Base-by-base conservation (phyloP, 495 filamentous ascomycete genomes). In the Pyrenula massariospora region DNA sequence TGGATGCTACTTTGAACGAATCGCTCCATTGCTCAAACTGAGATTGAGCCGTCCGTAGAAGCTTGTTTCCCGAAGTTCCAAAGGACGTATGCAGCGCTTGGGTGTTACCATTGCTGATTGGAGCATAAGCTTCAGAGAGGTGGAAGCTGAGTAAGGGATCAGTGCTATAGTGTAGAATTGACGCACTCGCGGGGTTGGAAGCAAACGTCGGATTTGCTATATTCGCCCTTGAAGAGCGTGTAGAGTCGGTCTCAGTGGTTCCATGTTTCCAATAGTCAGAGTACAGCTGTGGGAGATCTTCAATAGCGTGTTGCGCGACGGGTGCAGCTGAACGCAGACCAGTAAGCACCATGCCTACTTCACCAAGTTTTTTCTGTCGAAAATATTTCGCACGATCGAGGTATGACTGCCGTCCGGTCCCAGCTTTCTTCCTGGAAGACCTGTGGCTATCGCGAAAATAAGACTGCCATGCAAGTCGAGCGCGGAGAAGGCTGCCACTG, bases 121-220 rank as follows among this genome's bases (percentile, higher is more conserved):
- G 60, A 22, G 50, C 62, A 31, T 66, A 63, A 19, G 64, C 70
- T 12, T 66, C 54, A 2, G 66, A 65, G 15, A 77, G 60, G 58
- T 78, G 72, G 53, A 75, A 79, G 20, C 75, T 66, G 1, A 73
- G 60, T 12, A 80, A 53, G 0, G 75, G 74, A 57, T 78, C 62
- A 21, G 69, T 64, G 23, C 72, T 68, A 57, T 70, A 75, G 50
- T 76, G 67, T n/a, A 78, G 60, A 47, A 57, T 61, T 53, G 66
- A 56, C 12, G 25, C 21, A 22, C 48, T 36, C 31, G 49, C 54
- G 23, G 55, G 61, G 23, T 60, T 57, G 24, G 58, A 52, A 20
- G 57, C 62, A 54, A 74, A 70, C 58, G 64, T 68, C 19, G 70
- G 70, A 55, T 73, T 72, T 20, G 57, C 50, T 8, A 42, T 42